Evolutionary conservation across 1,284 basidiomycete species (phyloP), one percentile per base, ranked within the genome.

Genomic region (Fomes fomentarius): DNA sequence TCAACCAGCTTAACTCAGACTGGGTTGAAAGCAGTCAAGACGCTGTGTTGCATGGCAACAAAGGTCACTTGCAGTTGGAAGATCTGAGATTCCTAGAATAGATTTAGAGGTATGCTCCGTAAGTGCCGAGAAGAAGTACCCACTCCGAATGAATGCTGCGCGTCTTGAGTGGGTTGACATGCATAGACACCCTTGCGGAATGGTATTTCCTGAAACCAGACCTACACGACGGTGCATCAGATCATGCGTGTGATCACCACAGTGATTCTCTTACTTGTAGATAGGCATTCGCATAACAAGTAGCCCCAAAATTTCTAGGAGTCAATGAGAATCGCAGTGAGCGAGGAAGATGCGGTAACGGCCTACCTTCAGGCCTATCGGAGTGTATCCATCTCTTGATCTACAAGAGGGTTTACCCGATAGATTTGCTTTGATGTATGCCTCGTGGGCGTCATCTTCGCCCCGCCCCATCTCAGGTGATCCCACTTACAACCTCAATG

Each of bases 271-370:
- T 26, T 59, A 89, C 90, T 75, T 97, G 94, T 38, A 96, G 77
- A 60, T 91, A 96, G 5, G 93, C 92, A 70, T 96, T 96, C 47
- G 92, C 93, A 62, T 95, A 96, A 66, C 93, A 94, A 4, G 94
- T 96, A 12, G 94, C 94, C 12, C 94, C 94, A 15, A 96, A 82
- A 68, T 97, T n/a, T 97, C 87, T 94, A 30, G 14, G 22, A 28
- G 21, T 30, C 2, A n/a, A 37, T 57, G 12, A 46, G 63, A 34
- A 45, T n/a, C n/a, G 53, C 45, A 21, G 47, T 45, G 52, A 50
- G n/a, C 37, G 33, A 30, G 40, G 34, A 7, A 26, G 35, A 17
- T 10, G 21, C 51, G 24, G 57, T 28, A 38, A 39, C 22, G 43
- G 58, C 71, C 12, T 64, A 88, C 92, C 78, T 83, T 88, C 52